Base-by-base conservation (phyloP, 371 early-diverging fungal genomes). In the Rhizopus microsporus region DNA sequence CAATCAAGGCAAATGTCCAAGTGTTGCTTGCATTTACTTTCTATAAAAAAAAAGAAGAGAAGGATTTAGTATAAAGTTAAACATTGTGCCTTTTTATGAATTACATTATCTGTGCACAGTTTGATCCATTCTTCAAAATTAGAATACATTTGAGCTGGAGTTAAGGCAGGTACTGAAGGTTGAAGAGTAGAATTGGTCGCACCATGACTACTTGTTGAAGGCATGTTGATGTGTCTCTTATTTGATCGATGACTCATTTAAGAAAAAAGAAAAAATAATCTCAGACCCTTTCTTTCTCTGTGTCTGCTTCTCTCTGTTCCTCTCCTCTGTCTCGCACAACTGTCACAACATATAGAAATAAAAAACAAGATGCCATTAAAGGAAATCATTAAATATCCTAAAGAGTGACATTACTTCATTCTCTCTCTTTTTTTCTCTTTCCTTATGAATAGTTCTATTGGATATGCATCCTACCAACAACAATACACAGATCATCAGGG, bases 1-100 rank as follows among this genome's bases (percentile, higher is more conserved):
- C 98, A 62, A 99, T 99, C 34, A 99, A 82, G 7, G 95, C 95
- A 68, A 98, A 88, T 68, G 94, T 93, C 99, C 99, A 99, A 46
- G 92, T 94, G 77, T 99, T 99, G 63, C 87, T 87, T 3, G 92
- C 86, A 68, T 93, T 99, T 68, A 99, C 95, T 93, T 99, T 99
- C 93, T 96, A 75, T 34, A 10, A 7, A 7, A 54, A 10, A 37
- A 9, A 9, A 12, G 34, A 17, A 7, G 29, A 34, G 4, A 39
- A n/a, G 23, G 23, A 23, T 23, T 23, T 2, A 23, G 2, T 23
- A 23, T 13, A 35, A 54, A n/a, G 29, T 45, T 3, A 34, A 16
- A 34, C 1, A 34, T 17, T 31, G 9, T 10, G 4, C 16, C 42
- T 45, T 4, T 43, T 9, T 32, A 38, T 29, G 15, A 1, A 16